Evolutionary conservation across 176 grass and related monocot genomes (phyloP), one percentile per base, ranked within the genome.

Genomic region (Aegilops bicornis): DNA sequence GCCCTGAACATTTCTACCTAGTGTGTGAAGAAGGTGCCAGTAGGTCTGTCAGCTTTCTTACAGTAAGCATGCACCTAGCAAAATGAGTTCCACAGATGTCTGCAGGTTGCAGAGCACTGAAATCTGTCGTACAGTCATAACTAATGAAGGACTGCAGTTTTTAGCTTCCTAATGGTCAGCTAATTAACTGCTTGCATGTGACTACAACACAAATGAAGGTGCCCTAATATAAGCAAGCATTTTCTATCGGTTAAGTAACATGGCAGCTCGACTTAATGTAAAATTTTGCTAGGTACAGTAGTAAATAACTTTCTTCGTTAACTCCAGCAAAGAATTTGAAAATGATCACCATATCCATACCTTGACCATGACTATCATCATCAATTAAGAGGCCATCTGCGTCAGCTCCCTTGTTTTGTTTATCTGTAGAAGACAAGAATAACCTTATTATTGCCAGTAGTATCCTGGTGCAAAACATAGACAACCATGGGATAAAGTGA

Each of bases 361-460:
- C 84, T 85, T 82, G 56, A 65, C 40, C 79, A 69, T 15, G 80
- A 86, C 58, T 82, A 81, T 99, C 90, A 76, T 95, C 93, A 33
- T 90, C 92, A 85, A 94, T 75, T 79, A 93, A 78, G 56, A 92
- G 73, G 64, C 68, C 82, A 79, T 94, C 92, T 89, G 87, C 85
- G 64, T 96, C 87, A 80, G 87, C 50, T 77, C 85, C 89, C 76
- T 93, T 91, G 69, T 68, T 91, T 69, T 81, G 82, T 56, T 88
- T 85, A n/a, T 88, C 89, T 91, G 63, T 78, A 72, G 76, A 72
- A 85, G 42, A 88, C 47, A 4, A n/a, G 59, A 70, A 71, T 65
- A 83, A 85, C 4, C 3, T 71, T 32, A 77, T 82, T 62, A 76
- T 29, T 60, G 76, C 56, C 10, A 84, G 7, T 20, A 77, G n/a